phyloP scores from a whole-genome alignment of 495 filamentous ascomycete species.

The Daldinia childiae region DNA sequence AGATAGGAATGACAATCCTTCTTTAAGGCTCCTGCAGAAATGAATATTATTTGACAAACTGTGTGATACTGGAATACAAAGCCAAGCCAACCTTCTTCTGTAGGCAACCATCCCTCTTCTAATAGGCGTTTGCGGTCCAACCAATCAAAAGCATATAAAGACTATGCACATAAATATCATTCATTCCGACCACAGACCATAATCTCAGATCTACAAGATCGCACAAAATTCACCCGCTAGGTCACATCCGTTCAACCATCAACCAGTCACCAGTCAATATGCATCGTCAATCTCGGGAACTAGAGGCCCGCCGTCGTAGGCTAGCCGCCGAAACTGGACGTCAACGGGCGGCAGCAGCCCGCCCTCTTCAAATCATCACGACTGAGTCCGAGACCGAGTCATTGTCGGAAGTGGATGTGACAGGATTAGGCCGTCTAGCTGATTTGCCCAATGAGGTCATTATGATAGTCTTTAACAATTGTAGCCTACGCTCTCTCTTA shows the following conservation, averaged over 20 bases:
- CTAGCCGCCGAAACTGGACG: constrained; percentile 17
- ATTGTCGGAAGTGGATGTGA: background rate
- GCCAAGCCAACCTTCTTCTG: background rate
- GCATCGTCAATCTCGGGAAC: background rate
- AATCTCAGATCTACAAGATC: background rate
- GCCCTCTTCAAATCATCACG: constrained; percentile 16
- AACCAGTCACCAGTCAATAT: constrained; percentile 8
- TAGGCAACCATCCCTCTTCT: constrained; percentile 2
- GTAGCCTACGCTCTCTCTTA: constrained; percentile 24
- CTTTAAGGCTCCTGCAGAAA: too few species aligned
- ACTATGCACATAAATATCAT: background rate
- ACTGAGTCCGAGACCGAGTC: background rate
- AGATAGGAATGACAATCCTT: too few species aligned
- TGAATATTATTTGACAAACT: too few species aligned
- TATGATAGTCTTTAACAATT: constrained; percentile 22
- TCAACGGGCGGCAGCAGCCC: constrained; percentile 23
- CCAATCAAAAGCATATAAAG: constrained; percentile 6
- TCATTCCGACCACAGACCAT: background rate
- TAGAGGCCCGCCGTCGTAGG: constrained; percentile 18
- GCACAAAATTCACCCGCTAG: background rate
- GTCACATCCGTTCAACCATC: background rate
- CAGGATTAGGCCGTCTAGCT: constrained; percentile 22
- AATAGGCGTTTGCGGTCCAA: background rate
- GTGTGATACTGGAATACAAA: too few species aligned
- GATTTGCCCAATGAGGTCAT: constrained; percentile 36